These are phyloP conservation scores for Gymnopus androsaceus DNA, from an alignment of 1,284 basidiomycete genomes.

Conservation along the genomic window DNA sequence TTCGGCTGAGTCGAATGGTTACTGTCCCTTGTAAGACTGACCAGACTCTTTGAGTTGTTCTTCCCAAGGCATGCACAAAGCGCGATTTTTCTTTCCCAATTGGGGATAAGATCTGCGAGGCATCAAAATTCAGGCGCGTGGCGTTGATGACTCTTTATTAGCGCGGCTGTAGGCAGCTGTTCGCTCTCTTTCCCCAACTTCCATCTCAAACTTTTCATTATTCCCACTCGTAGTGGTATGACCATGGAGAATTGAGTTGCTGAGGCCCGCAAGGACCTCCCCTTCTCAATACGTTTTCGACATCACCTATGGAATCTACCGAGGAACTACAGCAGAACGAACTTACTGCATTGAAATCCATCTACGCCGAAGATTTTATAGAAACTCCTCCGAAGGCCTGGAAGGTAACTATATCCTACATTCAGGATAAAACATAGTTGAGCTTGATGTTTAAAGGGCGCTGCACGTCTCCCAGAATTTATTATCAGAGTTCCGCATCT, in stretches of 20 bases:
- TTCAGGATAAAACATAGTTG: not conserved
- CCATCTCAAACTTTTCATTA: slow-evolving; percentile 1
- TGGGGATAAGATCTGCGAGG: slow-evolving; percentile 4
- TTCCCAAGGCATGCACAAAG: no score
- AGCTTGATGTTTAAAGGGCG: slow-evolving; percentile 47
- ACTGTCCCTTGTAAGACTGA: no score
- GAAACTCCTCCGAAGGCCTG: slow-evolving; percentile 75
- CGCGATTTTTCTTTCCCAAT: no score
- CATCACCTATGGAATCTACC: slow-evolving; percentile 62
- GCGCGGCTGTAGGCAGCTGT: no score
- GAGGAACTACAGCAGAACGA: slow-evolving; percentile 74
- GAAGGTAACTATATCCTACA: slow-evolving; percentile 51
- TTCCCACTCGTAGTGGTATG: slow-evolving; percentile 8
- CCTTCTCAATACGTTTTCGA: slow-evolving; percentile 42
- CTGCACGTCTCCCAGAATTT: slow-evolving; percentile 69
- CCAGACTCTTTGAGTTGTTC: no score
- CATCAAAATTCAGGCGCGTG: no score
- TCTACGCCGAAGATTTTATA: slow-evolving; percentile 74
- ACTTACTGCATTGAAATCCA: slow-evolving; percentile 75
- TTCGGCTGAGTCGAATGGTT: no score
- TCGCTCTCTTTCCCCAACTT: not conserved
- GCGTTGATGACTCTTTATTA: no score
- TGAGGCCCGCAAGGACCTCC: slow-evolving; percentile 69
- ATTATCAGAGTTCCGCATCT: slow-evolving; percentile 70
- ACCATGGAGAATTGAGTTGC: slow-evolving; percentile 54